Conservation (phyloP, 352 stramenopile species). For the Pythium brassicae region DNA sequence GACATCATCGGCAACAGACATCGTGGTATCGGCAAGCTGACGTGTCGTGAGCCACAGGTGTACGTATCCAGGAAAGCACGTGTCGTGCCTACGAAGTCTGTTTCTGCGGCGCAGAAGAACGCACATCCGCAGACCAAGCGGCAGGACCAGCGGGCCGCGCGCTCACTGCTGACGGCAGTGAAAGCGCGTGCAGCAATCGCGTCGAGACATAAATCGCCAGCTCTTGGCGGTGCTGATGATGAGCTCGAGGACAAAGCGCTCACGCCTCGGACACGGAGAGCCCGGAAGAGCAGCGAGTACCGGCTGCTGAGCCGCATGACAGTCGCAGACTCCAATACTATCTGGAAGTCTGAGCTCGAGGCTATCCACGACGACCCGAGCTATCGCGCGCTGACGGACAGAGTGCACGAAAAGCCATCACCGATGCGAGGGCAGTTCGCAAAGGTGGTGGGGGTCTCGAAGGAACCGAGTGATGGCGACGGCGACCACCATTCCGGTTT, state of each 20-base stretch:
- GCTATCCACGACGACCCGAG: constrained; percentile 43
- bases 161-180: constrained; percentile 37
- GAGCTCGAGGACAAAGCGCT: constrained; percentile 11
- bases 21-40: constrained; percentile 51
- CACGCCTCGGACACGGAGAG: constrained; percentile 15
- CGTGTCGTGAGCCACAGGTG: constrained; percentile 42
- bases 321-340: constrained; percentile 32
- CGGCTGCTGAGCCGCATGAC: constrained; percentile 54
- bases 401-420: not conserved
- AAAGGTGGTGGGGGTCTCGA: not conserved
- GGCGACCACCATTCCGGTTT: not conserved
- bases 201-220: constrained; percentile 13
- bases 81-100: constrained; percentile 17
- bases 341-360: constrained; percentile 51
- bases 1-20: constrained; percentile 70
- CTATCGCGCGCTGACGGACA: constrained; percentile 7
- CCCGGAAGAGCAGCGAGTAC: constrained; percentile 51
- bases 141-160: constrained; percentile 51
- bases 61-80: constrained; percentile 39
- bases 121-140: constrained; percentile 30
- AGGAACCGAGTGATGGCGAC: not conserved
- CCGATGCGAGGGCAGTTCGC: not conserved
- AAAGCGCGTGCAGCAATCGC: constrained; percentile 43
- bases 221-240: not conserved
- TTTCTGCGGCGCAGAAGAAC: constrained; percentile 32